Evolutionary conservation across 2,329 filamentous ascomycete species (phyloP).

Genomic region (Ophiostoma montium): DNA sequence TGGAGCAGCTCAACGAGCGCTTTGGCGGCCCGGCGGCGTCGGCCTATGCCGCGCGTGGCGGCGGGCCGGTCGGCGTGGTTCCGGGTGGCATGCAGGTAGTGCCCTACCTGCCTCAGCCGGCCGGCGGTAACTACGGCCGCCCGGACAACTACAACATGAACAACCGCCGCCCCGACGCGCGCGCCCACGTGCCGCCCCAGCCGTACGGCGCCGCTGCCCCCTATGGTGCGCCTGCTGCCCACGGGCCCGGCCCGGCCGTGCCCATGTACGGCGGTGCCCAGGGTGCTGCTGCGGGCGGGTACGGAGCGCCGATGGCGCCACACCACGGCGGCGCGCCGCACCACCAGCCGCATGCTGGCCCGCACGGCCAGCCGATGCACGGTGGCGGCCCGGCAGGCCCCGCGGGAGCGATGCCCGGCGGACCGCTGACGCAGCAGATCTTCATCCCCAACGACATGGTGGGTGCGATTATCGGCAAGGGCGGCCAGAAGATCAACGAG

Average conservation of each 20-base stretch:
- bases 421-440: constrained; percentile 91
- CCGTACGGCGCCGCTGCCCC: constrained; percentile 54
- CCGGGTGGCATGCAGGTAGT: constrained; percentile 98
- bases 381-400: constrained; percentile 29
- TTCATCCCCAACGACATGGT: constrained; percentile 99
- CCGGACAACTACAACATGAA: constrained; percentile 56
- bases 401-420: constrained; percentile 53
- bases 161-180: constrained; percentile 58
- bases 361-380: constrained; percentile 35
- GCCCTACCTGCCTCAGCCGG: constrained; percentile 89
- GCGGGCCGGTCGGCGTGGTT: constrained; percentile 81
- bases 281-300: constrained; percentile 51
- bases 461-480: constrained; percentile 96
- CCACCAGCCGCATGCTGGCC: constrained; percentile 53
- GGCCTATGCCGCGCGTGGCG: constrained; percentile 92
- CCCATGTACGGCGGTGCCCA: constrained; percentile 57
- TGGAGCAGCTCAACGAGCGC: constrained; percentile 91
- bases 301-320: constrained; percentile 64
- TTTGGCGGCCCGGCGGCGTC: constrained; percentile 93
- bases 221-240: constrained; percentile 49
- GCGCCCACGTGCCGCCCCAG: constrained; percentile 59
- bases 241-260: constrained; percentile 45
- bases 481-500: constrained; percentile 97
- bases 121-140: constrained; percentile 82
- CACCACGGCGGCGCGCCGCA: constrained; percentile 51